Evolutionary conservation across 768 basidiomycete species (phyloP), one percentile per base, ranked within the genome.

Genomic region (Tricholoma terreum): DNA sequence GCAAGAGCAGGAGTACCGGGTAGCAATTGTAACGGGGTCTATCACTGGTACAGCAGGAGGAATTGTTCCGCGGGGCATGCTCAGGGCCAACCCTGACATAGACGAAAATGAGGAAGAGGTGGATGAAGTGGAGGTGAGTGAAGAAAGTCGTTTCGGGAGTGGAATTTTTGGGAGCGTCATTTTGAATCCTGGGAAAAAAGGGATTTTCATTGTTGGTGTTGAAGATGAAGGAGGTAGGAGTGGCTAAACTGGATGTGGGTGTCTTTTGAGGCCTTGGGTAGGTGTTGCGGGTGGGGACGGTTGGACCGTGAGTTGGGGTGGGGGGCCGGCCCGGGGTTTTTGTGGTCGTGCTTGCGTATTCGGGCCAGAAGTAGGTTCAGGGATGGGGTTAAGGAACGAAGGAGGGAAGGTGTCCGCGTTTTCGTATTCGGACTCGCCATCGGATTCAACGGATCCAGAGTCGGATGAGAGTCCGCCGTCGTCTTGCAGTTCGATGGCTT

Each of bases 381-480:
- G n/a, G 51, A 36, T 14, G 15, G 51, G n/a, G 42, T 57, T 14
- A 61, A 58, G 1, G 60, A 49, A 27, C 57, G 51, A 3, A 50
- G 58, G 17, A 30, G 51, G 69, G 1, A 64, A 59, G 10, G 6
- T 30, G 19, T 49, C 46, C 3, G 22, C 43, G 12, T 69, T 66
- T 6, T 78, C 70, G 15, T 61, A 65, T 15, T 68, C 65, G 24
- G 67, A 65, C 30, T 73, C 71, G 27, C 64, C 68, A 10, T 65
- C 72, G 6, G 75, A 75, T 11, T 73, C 73, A 21, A 71, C 73
- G 21, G 65, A 63, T 7, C 70, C 69, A 14, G 46, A 31, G 42
- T 77, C 77, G 3, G 65, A 80, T 27, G 84, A 87, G 9, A 91
- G 73, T 4, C 86, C 84, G n/a, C 84, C 92, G 63, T 92, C 92